Evolutionary conservation across 345 rosid species (phyloP).

Genomic region (Theobroma cacao): DNA sequence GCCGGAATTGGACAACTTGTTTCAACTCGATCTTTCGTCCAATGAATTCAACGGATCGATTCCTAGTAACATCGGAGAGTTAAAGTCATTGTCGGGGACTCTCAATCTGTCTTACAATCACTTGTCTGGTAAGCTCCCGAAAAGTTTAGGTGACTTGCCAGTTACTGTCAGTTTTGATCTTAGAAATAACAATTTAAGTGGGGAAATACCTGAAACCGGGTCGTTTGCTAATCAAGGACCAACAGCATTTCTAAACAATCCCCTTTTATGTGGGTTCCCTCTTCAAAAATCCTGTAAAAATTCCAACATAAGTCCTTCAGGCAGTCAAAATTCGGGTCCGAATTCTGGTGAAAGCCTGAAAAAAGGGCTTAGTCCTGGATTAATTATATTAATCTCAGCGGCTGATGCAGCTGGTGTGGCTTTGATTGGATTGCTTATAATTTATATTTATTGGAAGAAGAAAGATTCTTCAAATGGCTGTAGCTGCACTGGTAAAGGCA

Average conservation of each 20-base stretch:
- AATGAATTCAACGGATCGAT: conserved; percentile 64
- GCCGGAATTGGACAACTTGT: conserved; percentile 64
- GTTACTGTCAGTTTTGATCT: conserved; percentile 88
- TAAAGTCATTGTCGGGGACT: conserved; percentile 68
- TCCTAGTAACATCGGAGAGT: conserved; percentile 69
- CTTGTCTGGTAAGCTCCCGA: conserved; percentile 74
- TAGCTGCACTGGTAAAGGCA: conserved; percentile 75
- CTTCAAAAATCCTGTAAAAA: conserved; percentile 72
- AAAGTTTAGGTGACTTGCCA: conserved; percentile 69
- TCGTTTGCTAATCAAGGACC: conserved; percentile 96
- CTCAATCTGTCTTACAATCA: conserved; percentile 82
- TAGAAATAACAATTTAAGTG: conserved; percentile 70
- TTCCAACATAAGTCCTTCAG: conserved; percentile 29
- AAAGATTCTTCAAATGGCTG: conserved; percentile 70
- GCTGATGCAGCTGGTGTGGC: conserved; percentile 90
- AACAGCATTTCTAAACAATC: conserved; percentile 85
- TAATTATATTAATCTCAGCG: conserved; percentile 67
- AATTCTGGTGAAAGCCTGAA: conserved; percentile 21
- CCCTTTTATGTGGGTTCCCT: conserved; percentile 85
- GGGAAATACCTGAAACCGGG: conserved; percentile 89
- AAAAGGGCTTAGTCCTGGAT: conserved; percentile 62
- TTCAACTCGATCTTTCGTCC: conserved; percentile 82
- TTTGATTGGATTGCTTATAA: conserved; percentile 58
- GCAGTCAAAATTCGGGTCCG: conserved; percentile 29
- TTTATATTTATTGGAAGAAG: conserved; percentile 89